Percentiles rank a stretch among this genome's conserved stretches.
Conservation (phyloP, 1,139 yeast genomes). For the Lipomyces yarrowii region DNA sequence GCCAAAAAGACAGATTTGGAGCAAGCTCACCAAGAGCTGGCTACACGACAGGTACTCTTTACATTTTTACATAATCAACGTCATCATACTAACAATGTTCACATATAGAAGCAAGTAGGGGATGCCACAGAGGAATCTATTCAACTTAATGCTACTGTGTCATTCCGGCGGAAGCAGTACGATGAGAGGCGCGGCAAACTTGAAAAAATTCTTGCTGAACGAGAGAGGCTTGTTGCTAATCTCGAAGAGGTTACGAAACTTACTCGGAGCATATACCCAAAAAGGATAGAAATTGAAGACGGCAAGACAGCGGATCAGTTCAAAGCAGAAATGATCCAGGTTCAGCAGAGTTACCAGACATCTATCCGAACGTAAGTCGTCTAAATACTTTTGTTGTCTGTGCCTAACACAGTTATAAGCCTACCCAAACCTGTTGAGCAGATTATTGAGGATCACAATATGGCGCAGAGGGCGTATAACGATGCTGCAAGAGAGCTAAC, state of each 20-base stretch:
- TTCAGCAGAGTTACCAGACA: neutral
- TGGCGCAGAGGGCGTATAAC: constrained; percentile 43
- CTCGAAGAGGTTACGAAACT: constrained; percentile 7
- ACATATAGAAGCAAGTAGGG: neutral
- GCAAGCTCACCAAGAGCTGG: neutral
- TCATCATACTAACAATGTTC: neutral
- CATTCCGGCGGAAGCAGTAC: neutral
- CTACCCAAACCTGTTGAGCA: constrained; percentile 26
- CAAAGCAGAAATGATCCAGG: constrained; percentile 7
- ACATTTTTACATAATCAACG: neutral
- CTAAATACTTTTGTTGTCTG: neutral
- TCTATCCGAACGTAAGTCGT: neutral
- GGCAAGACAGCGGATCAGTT: constrained; percentile 9
- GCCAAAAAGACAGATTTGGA: constrained; percentile 31
- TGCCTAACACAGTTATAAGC: constrained; percentile 6
- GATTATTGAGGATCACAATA: constrained; percentile 12
- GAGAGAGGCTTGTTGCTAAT: neutral
- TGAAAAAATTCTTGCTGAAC: neutral
- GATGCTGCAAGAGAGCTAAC: constrained; percentile 11
- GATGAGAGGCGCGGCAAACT: neutral
- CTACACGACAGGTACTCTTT: neutral
- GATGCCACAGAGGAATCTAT: neutral
- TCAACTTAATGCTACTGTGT: neutral
- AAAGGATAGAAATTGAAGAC: constrained; percentile 4
- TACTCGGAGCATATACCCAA: constrained; percentile 7